Evolutionary conservation across 2,329 filamentous ascomycete species (phyloP), one percentile per base, ranked within the genome.

Genomic region (Alternaria sp.): DNA sequence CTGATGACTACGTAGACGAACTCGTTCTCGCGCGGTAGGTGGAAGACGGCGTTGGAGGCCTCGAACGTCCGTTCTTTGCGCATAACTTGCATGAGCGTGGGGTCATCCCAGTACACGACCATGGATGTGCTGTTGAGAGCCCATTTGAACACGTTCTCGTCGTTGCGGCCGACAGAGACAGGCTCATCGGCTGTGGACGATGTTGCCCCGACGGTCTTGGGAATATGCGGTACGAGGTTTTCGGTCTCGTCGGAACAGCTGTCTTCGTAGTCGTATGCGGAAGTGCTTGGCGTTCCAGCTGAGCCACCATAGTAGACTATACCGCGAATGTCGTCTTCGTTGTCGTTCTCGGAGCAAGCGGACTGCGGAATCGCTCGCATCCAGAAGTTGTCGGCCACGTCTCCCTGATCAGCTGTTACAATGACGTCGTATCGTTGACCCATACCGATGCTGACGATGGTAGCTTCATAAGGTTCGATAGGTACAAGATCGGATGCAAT

Each of bases 401-500:
- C 71, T 57, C 50, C 70, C 68, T 53, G 75, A 56, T 75, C 73
- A 1, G 77, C 79, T 6, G 74, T 76, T 40, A 83, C 72, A 25
- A 76, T 67, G 4, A 77, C 49, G 51, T 83, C 81, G 44, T 78
- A 76, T 6, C 81, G 77, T 62, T 83, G 82, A 7, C 79, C 82
- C 61, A 82, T 79, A 32, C 77, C 79, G 21, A 83, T 74, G 30
- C 77, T 77, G 17, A 84, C 62, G 3, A 80, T 72, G 21, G 75
- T 77, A 1, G 79, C 78, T 8, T 73, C 70, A 68, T 82, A 84
- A 0, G 82, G 82, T 26, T 74, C 61, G 40, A 83, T 76, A 3
- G 81, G 80, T 5, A 84, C 77, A 32, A 81, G 80, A 62, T 84
- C 82, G 28, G 78, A 73, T 6, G 79, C 79, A 46, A 84, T 81